These are phyloP conservation scores for Trichoderma gracile DNA, from an alignment of 2,329 filamentous ascomycete species.

Conservation along the genomic window DNA sequence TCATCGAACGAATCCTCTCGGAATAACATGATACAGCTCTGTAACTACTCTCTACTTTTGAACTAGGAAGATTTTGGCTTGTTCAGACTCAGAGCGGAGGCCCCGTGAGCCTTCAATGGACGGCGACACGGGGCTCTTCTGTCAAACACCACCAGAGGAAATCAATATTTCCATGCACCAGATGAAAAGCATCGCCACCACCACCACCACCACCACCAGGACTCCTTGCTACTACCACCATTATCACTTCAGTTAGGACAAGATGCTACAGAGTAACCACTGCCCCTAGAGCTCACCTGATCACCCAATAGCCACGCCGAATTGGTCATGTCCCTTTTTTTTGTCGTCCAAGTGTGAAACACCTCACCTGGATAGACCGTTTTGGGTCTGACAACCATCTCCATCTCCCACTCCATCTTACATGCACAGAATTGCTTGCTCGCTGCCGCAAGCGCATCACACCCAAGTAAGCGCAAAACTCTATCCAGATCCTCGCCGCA, in stretches of 20 bases:
- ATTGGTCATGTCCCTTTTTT: not conserved
- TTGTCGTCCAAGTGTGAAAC: not conserved
- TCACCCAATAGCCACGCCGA: not conserved
- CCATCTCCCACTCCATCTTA: not conserved
- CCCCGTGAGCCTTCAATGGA: not conserved
- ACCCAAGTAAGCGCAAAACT: conserved; percentile 4
- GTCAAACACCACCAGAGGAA: conserved; percentile 2
- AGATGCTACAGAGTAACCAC: not conserved
- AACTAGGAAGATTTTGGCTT: too few species aligned
- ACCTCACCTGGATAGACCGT: too few species aligned
- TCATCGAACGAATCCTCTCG: too few species aligned
- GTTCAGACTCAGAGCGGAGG: too few species aligned
- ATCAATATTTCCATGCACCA: conserved; percentile 11
- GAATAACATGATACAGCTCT: too few species aligned
- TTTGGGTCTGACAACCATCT: not conserved
- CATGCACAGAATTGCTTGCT: too few species aligned
- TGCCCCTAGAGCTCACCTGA: not conserved
- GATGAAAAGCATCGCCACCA: not conserved
- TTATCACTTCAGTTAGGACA: not conserved
- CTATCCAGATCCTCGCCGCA: not conserved
- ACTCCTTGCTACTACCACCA: not conserved
- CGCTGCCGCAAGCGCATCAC: not conserved
- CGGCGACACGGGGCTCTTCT: not conserved
- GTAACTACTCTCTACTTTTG: too few species aligned
- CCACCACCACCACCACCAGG: not conserved